Conservation (phyloP, 305 asterid species). For the Fraxinus sp. region DNA sequence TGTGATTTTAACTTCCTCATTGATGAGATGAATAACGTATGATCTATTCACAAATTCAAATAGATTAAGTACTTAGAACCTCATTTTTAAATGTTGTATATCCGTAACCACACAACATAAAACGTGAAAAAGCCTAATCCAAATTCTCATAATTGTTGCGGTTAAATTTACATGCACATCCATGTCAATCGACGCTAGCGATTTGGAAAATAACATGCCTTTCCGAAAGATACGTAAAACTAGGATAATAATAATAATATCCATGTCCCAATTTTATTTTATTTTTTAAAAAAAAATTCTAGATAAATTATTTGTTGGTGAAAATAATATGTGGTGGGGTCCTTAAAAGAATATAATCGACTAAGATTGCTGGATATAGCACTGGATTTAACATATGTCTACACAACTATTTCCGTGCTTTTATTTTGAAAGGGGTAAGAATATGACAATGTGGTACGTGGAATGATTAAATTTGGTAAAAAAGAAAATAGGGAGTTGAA, state of each 20-base stretch:
- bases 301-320: neutral
- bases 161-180: neutral
- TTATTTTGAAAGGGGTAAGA: neutral
- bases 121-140: neutral
- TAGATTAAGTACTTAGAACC: neutral
- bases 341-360: conserved; percentile 31
- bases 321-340: conserved; percentile 19
- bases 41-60: neutral
- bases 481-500: neutral
- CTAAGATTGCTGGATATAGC: neutral
- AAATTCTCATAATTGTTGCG: neutral
- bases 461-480: neutral
- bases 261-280: neutral
- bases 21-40: neutral
- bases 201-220: neutral
- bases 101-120: too few relatives aligned
- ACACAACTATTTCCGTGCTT: neutral
- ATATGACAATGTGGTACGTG: neutral
- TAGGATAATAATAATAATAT: neutral
- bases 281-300: neutral
- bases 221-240: neutral
- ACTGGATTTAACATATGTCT: neutral
- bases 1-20: neutral
- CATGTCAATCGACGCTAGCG: neutral
- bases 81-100: neutral